Base-by-base conservation (phyloP, 2,329 filamentous ascomycete genomes). In the Talaromyces sp. region DNA sequence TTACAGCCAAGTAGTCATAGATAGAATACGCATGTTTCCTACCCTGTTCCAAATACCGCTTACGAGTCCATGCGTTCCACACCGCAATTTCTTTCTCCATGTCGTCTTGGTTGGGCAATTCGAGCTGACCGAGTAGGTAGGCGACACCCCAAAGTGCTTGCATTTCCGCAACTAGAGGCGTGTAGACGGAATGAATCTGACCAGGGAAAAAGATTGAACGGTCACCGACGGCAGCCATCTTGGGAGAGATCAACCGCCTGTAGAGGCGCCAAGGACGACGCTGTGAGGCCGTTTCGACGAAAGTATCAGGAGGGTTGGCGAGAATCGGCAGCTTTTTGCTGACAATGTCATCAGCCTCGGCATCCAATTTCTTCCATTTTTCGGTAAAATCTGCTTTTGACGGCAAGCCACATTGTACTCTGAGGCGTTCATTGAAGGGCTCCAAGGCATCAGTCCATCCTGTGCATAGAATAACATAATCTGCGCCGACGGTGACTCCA, bases 1-100 rank as follows among this genome's bases (percentile, higher is more conserved):
- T 41, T 58, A 58, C 54, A 41, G 35, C 54, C 7, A 58, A 35
- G 22, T 58, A 58, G n/a, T 58, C 54, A 9, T 58, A 58, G 4
- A 58, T 58, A 16, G 35, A 58, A 24, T 58, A 58, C 11, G 54
- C 54, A 35, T 58, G 54, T 58, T 58, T 58, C 37, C 54, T 14
- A 11, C 54, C 54, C n/a, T 58, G 54, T 58, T 58, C 54, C 54
- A 58, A 58, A 27, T 58, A 58, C 22, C 54, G 54, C n/a, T 58
- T 58, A 4, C 54, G 54, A 14, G 54, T 58, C 54, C 54, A 58
- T n/a, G 54, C 54, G 35, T 58, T 58, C 35, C 54, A 58, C n/a
- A 27, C 22, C n/a, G 54, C 54, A 58, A 58, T 58, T n/a, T 58
- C 54, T 16, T 22, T 27, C 22, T 58, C 37, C 54, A 58, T 58